These are phyloP conservation scores for Alternaria gaisen DNA, from an alignment of 2,329 filamentous ascomycete genomes.

Conservation along the genomic window DNA sequence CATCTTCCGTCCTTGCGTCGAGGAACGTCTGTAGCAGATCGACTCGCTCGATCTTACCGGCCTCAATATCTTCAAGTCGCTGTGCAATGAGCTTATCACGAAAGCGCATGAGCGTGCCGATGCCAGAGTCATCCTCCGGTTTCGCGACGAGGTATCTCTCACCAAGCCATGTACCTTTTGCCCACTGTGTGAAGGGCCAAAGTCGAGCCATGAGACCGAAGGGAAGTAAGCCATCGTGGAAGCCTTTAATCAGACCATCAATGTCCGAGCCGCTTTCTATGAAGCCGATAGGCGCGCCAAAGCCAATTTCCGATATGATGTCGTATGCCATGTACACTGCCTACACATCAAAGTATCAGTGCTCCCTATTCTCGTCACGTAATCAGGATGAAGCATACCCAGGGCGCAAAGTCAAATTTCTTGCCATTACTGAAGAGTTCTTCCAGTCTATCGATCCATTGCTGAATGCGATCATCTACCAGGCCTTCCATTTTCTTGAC, in stretches of 20 bases:
- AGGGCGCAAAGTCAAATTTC: slow-evolving; percentile 64
- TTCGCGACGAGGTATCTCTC: slow-evolving; percentile 62
- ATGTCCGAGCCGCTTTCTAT: slow-evolving; percentile 62
- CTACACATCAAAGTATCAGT: background rate
- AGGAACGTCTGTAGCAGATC: slow-evolving; percentile 64
- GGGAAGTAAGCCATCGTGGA: slow-evolving; percentile 62
- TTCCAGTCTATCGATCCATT: slow-evolving; percentile 62
- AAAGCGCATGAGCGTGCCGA: slow-evolving; percentile 66
- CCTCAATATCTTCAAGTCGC: slow-evolving; percentile 59
- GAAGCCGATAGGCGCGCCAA: slow-evolving; percentile 66
- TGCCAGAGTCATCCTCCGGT: slow-evolving; percentile 63
- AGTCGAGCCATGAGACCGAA: slow-evolving; percentile 63
- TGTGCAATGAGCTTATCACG: slow-evolving; percentile 63
- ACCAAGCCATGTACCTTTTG: slow-evolving; percentile 62
- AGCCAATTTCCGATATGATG: slow-evolving; percentile 65
- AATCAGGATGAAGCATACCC: slow-evolving; percentile 39
- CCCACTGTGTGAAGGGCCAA: slow-evolving; percentile 64
- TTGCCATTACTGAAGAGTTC: slow-evolving; percentile 57
- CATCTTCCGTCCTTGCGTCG: slow-evolving; percentile 50
- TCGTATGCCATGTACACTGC: slow-evolving; percentile 41
- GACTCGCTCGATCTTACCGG: slow-evolving; percentile 56
- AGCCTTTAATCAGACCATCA: slow-evolving; percentile 62
- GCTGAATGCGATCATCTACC: slow-evolving; percentile 60
- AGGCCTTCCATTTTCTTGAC: slow-evolving; percentile 68
- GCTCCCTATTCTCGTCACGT: background rate